Percentiles rank a stretch among this genome's conserved stretches.
These are phyloP conservation scores for Stagonosporopsis tanaceti DNA, from an alignment of 2,329 filamentous ascomycete species.

Conservation along the genomic window DNA sequence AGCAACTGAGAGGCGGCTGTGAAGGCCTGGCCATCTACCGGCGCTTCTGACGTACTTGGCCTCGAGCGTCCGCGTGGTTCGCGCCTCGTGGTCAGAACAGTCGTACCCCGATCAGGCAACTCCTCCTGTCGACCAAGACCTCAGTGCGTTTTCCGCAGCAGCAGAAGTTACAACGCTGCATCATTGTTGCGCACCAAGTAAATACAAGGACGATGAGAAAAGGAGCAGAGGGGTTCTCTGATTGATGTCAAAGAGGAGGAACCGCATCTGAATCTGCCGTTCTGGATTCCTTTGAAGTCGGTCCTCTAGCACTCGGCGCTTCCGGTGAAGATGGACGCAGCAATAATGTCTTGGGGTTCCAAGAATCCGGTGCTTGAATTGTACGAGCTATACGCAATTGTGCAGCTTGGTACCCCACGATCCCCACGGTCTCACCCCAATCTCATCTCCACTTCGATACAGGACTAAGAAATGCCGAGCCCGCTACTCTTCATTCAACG, in stretches of 20 bases:
- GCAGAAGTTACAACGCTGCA: too few species aligned
- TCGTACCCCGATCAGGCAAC: conserved; percentile 2
- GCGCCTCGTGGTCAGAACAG: conserved; percentile 1
- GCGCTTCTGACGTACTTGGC: conserved; percentile 3
- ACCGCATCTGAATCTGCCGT: too few species aligned
- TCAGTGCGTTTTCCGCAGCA: neutral
- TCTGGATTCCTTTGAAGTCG: neutral
- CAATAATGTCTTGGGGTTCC: neutral
- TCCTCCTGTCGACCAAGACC: conserved; percentile 8
- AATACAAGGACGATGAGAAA: neutral
- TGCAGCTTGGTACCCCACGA: conserved; percentile 13
- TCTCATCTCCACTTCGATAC: conserved; percentile 6
- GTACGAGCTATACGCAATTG: neutral
- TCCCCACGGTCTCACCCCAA: neutral
- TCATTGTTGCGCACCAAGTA: neutral
- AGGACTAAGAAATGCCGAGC: conserved; percentile 10
- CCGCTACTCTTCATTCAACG: neutral
- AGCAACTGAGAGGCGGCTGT: neutral
- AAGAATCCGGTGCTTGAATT: conserved; percentile 1
- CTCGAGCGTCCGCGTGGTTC: neutral
- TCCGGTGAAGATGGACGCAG: neutral
- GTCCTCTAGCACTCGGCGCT: neutral
- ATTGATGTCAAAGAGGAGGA: too few species aligned
- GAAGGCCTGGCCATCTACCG: conserved; percentile 1
- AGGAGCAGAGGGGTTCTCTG: neutral